These are phyloP conservation scores for Lepidium sativum DNA, from an alignment of 345 rosid genomes.

Conservation along the genomic window DNA sequence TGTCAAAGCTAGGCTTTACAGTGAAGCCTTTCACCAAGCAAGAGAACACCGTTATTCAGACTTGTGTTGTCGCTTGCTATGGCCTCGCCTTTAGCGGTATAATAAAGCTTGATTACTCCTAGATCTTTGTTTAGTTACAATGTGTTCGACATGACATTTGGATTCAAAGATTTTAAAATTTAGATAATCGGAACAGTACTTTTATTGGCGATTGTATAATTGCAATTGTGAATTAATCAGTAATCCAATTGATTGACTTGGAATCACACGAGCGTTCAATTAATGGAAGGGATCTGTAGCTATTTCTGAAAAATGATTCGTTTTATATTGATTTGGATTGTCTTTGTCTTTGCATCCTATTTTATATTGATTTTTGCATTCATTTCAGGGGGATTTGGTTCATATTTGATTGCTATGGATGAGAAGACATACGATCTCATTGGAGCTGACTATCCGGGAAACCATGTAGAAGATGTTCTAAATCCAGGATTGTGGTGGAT, in stretches of 20 bases:
- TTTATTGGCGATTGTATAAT: not conserved
- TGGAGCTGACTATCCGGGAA: slow-evolving; percentile 81
- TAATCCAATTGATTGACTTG: not conserved
- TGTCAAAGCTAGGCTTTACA: slow-evolving; percentile 50
- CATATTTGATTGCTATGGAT: slow-evolving; percentile 84
- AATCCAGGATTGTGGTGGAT: slow-evolving; percentile 88
- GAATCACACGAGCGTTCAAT: not conserved
- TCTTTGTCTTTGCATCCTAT: not conserved
- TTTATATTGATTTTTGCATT: not conserved
- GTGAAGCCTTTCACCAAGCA: slow-evolving; percentile 72
- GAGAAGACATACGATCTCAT: slow-evolving; percentile 73
- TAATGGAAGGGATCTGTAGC: not conserved
- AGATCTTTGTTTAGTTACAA: not conserved
- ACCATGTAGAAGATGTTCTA: slow-evolving; percentile 56
- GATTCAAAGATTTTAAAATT: not conserved
- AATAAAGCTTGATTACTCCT: not conserved
- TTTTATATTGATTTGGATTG: not conserved
- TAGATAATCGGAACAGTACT: not conserved
- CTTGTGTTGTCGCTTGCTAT: slow-evolving; percentile 94
- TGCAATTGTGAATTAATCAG: not conserved
- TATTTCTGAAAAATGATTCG: not conserved
- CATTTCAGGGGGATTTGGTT: slow-evolving; percentile 74
- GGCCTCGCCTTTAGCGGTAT: slow-evolving; percentile 87
- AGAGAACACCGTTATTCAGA: slow-evolving; percentile 91
- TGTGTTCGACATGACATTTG: not conserved